Conservation (phyloP, 805 yeast genomes). For the Pichia paraexigua region DNA sequence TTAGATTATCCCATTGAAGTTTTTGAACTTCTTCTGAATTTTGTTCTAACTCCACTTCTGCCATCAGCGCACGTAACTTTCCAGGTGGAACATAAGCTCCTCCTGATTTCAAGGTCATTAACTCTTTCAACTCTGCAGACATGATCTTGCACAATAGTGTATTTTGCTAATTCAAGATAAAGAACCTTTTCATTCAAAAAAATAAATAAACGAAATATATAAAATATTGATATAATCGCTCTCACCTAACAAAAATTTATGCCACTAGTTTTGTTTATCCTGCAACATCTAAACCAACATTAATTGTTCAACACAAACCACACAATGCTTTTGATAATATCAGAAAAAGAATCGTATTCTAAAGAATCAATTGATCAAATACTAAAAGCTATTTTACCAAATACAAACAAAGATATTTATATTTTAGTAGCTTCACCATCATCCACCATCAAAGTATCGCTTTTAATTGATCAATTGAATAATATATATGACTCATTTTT, state of each 20-base stretch:
- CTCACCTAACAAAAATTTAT: background rate
- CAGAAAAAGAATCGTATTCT: background rate
- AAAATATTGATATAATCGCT: background rate
- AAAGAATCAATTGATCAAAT: background rate
- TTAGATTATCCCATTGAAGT: slow-evolving; percentile 49
- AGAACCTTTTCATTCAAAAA: background rate
- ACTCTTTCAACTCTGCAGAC: slow-evolving; percentile 26
- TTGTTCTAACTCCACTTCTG: slow-evolving; percentile 13
- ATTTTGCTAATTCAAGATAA: background rate
- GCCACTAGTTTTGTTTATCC: background rate
- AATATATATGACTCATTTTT: slow-evolving; percentile 3
- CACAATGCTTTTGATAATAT: slow-evolving; percentile 3
- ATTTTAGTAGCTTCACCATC: background rate
- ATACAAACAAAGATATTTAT: background rate
- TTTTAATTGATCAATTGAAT: background rate
- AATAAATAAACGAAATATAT: background rate
- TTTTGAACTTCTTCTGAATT: slow-evolving; percentile 38
- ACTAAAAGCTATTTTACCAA: background rate
- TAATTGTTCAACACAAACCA: background rate
- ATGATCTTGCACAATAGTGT: slow-evolving; percentile 1
- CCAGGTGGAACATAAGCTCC: slow-evolving; percentile 52
- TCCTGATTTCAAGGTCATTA: slow-evolving; percentile 32
- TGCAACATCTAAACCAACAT: no score
- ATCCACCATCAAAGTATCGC: background rate
- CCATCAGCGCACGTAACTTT: slow-evolving; percentile 36